These are phyloP conservation scores for Penicillium sp. DNA, from an alignment of 2,329 filamentous ascomycete species.

Conservation along the genomic window DNA sequence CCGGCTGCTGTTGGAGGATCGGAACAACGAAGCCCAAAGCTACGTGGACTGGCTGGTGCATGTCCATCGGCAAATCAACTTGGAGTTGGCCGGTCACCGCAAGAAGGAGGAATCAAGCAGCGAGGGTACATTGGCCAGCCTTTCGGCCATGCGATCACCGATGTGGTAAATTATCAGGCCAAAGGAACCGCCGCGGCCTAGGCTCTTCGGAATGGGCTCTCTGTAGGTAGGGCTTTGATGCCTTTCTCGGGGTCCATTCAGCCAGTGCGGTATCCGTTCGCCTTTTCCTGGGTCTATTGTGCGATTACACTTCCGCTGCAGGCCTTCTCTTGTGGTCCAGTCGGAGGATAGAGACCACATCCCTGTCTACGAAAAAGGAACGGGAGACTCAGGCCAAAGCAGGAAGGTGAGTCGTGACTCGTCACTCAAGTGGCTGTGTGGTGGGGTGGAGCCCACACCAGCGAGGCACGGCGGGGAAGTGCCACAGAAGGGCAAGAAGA, in stretches of 20 bases:
- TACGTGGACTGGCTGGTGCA: slow-evolving; percentile 99
- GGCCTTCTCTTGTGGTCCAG: neutral
- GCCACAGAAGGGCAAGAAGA: slow-evolving; percentile 6
- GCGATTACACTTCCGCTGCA: neutral
- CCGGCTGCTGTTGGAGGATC: slow-evolving; percentile 83
- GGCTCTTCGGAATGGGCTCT: neutral
- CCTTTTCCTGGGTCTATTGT: neutral
- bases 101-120: slow-evolving; percentile 48
- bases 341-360: slow-evolving; percentile 1
- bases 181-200: neutral
- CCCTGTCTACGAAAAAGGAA: slow-evolving; percentile 7
- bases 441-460: slow-evolving; percentile 5
- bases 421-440: slow-evolving; percentile 16
- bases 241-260: neutral
- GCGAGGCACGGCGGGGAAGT: neutral
- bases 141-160: slow-evolving; percentile 49
- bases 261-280: neutral
- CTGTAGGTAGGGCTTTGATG: neutral
- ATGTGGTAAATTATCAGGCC: slow-evolving; percentile 41
- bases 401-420: slow-evolving; percentile 18
- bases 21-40: slow-evolving; percentile 96
- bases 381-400: neutral
- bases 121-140: slow-evolving; percentile 47
- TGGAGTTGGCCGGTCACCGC: slow-evolving; percentile 66
- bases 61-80: slow-evolving; percentile 86